Evolutionary conservation across 2,329 filamentous ascomycete genomes (phyloP), one percentile per base, ranked within the genome.

Genomic region (Keithomyces neogunnii): DNA sequence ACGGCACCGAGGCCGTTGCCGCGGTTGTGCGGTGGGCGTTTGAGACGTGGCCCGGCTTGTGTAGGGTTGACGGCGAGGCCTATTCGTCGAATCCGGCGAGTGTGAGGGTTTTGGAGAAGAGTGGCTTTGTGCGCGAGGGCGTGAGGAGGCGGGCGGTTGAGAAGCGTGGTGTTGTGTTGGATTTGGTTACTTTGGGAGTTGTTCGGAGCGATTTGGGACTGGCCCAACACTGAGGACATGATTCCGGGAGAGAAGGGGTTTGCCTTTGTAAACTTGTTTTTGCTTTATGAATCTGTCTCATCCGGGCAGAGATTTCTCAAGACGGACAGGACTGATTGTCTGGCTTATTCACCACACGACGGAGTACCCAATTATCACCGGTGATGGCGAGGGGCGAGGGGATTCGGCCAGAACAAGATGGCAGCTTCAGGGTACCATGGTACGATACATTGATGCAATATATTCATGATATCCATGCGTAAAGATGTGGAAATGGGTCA

Each of bases 11-110:
- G 55, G 72, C 68, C n/a, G 52, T 67, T 3, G 47, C 36, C 3
- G 72, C 54, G 1, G 67, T 77, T 48, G 59, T 62, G 26, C 58
- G 55, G 26, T 79, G 74, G 73, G 63, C 68, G 3, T 77, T 80
- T 53, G 60, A 62, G 47, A 66, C 61, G 9, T 67, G 72, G 49
- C 68, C 70, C 28, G n/a, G 39, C 28, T 28, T 42, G 39, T 7
- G 8, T 10, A 42, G 39, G 39, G 0, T 61, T 66, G 0, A 53
- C 76, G 26, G 55, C 68, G 31, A 48, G 2, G 63, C 68, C 2
- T 72, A 63, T 50, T 63, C 55, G 5, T 57, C 49, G 4, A 79
- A 80, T 49, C 38, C 40, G n/a, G 70, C 53, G 2, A 79, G 76
- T 45, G 57, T 56, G 45, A 63, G 55, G 44, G 73, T 78, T 28